Base-by-base conservation (phyloP, 2,329 filamentous ascomycete species). In the Trichophyton benhamiae region DNA sequence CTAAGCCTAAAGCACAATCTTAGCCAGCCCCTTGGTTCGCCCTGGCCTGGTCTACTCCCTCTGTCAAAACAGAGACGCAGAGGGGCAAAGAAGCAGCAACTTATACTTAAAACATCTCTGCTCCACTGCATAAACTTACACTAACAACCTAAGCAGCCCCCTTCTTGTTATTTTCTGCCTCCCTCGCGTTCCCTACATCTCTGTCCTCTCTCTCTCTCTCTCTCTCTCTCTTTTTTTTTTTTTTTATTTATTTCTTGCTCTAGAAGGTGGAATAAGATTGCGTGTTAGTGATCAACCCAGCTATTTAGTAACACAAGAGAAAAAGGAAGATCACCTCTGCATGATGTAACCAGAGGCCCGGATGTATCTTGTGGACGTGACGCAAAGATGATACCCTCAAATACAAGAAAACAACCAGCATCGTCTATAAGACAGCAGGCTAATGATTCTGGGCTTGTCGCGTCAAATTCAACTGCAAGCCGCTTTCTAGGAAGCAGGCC, bases 381-480 rank as follows among this genome's bases (percentile, higher is more conserved):
- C 53, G 33, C 46, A 42, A 36, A 41, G n/a, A 61, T 41, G 27
- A 44, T 20, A 17, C 25, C 46, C 27, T 17, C 58, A 20, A 41
- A 52, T 13, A 27, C 52, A 30, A 48, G 57, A 46, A 38, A 38
- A 17, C n/a, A 11, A 46, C 22, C 57, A 11, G 9, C 60, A 36
- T 20, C 63, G 42, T 25, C 52, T 22, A 48, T 20, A 48, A 48
- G 44, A 25, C 44, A 48, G 9, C 44, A 48, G 17, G 17, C 58
- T 33, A 15, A 38, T 17, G 61, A 49, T 49, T 20, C 52, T 25
- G 57, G 55, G n/a, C 60, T 64, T 44, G 59, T 61, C 44, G 52
- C 22, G 17, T 72, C 70, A 59, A 77, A 77, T 66, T 71, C 70
- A 55, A 77, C 76, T 13, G 72, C 71, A 55, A 74, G 63, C 60